These are phyloP conservation scores for Agastache rugosa DNA, from an alignment of 257 asterid species.

Conservation along the genomic window DNA sequence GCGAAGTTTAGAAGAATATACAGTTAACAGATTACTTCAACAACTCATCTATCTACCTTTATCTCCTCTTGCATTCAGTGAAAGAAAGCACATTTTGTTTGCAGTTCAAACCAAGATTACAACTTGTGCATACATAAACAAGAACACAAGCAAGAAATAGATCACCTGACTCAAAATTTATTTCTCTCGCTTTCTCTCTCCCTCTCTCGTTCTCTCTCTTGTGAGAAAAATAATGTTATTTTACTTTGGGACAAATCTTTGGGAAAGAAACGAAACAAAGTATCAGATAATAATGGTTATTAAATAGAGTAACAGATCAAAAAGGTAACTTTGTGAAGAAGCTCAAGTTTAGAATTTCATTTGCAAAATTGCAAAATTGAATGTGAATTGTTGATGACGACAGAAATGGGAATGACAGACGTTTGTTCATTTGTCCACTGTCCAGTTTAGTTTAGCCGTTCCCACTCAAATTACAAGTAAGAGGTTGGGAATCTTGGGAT, in stretches of 20 bases:
- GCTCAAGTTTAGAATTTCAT: slow-evolving; percentile 16
- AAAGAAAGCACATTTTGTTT: slow-evolving; percentile 21
- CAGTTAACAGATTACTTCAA: slow-evolving; percentile 32
- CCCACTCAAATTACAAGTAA: neutral
- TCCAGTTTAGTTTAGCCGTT: neutral
- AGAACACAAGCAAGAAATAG: slow-evolving; percentile 17
- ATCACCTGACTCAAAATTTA: slow-evolving; percentile 20
- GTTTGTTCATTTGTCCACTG: slow-evolving; percentile 25
- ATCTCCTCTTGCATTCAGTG: slow-evolving; percentile 16
- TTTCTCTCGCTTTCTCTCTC: neutral
- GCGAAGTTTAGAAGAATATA: neutral
- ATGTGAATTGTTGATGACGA: slow-evolving; percentile 10
- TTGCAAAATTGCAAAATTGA: neutral
- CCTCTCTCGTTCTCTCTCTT: neutral
- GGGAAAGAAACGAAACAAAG: slow-evolving; percentile 27
- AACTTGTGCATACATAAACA: slow-evolving; percentile 22
- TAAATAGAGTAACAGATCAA: neutral
- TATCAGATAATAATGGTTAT: slow-evolving; percentile 25
- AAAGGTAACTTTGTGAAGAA: slow-evolving; percentile 25
- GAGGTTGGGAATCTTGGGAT: neutral
- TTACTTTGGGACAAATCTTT: slow-evolving; percentile 10
- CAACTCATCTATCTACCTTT: slow-evolving; percentile 13
- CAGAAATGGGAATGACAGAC: slow-evolving; percentile 13
- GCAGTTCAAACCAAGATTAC: slow-evolving; percentile 16
- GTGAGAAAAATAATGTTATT: neutral